Percentiles rank a stretch among this genome's conserved stretches.
Conservation (phyloP, 73 alveolate genomes). For the Tetrahymena borealis region DNA sequence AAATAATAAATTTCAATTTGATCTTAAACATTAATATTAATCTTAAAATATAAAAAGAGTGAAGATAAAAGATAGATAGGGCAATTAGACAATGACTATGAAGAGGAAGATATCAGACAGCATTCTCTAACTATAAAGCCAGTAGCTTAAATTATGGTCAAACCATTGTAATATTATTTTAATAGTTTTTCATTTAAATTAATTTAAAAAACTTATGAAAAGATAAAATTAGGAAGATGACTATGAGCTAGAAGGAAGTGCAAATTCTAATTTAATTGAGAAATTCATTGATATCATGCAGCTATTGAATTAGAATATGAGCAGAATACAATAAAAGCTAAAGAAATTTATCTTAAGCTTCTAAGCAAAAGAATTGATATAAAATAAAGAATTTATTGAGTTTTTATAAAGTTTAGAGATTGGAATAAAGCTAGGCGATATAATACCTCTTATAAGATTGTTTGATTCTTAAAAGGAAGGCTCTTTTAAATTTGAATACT, state of each 20-base stretch:
- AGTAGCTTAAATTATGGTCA: neutral
- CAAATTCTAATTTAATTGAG: neutral
- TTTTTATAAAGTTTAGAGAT: neutral
- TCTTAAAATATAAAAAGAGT: neutral
- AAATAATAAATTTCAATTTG: neutral
- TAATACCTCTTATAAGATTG: neutral
- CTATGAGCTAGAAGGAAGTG: neutral
- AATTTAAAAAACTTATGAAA: neutral
- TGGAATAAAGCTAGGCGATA: neutral
- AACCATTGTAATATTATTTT: neutral
- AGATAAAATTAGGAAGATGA: too few species aligned
- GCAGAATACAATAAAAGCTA: neutral
- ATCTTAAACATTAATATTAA: neutral
- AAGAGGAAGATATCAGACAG: neutral
- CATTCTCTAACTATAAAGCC: neutral
- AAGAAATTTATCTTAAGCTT: neutral
- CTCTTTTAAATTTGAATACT: neutral
- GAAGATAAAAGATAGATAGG: neutral
- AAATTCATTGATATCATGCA: neutral
- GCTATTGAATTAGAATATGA: neutral
- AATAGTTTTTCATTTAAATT: neutral
- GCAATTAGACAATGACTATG: neutral
- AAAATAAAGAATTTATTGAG: neutral
- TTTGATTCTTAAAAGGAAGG: neutral
- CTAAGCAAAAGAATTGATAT: neutral